Percentiles rank a stretch among this genome's conserved stretches.
Conservation (phyloP, 768 basidiomycete genomes). For the Aureoboletus auriporus region DNA sequence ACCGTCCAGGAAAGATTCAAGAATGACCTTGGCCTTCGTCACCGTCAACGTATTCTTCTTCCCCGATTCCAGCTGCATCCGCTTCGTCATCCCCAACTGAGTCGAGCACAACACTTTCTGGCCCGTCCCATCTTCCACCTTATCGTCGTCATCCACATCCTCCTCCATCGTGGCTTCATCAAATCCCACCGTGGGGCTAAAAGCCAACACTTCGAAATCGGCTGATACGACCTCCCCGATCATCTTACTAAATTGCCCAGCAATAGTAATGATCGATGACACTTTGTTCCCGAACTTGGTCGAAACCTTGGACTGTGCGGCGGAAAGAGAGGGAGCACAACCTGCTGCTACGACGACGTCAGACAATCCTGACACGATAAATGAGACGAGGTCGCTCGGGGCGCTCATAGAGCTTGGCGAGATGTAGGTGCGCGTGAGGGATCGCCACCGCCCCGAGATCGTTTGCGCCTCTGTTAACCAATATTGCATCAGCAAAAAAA, state of each 20-base stretch:
- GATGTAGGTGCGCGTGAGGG: constrained; percentile 8
- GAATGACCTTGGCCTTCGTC: constrained; percentile 9
- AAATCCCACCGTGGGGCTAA: not conserved
- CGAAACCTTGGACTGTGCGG: not conserved
- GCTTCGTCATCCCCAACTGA: constrained; percentile 12
- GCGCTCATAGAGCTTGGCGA: not conserved
- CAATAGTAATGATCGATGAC: not conserved
- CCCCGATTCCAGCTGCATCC: not conserved
- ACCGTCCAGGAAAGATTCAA: constrained; percentile 7
- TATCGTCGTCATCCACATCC: not conserved
- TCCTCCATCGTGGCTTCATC: constrained; percentile 13
- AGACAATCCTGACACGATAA: not conserved
- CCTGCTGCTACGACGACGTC: constrained; percentile 7
- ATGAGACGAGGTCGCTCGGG: not conserved
- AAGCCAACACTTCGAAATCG: constrained; percentile 6
- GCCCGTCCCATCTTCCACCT: not conserved
- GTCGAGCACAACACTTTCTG: constrained; percentile 12
- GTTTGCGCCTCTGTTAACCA: constrained; percentile 5
- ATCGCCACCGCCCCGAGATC: constrained; percentile 11
- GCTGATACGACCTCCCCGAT: constrained; percentile 4
- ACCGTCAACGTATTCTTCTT: not conserved
- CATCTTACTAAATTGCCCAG: constrained; percentile 5
- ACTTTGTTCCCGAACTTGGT: constrained; percentile 4
- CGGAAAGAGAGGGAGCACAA: not conserved
- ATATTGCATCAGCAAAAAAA: not conserved